Evolutionary conservation across 495 filamentous ascomycete species (phyloP).

Genomic region (Xylaria cubensis): DNA sequence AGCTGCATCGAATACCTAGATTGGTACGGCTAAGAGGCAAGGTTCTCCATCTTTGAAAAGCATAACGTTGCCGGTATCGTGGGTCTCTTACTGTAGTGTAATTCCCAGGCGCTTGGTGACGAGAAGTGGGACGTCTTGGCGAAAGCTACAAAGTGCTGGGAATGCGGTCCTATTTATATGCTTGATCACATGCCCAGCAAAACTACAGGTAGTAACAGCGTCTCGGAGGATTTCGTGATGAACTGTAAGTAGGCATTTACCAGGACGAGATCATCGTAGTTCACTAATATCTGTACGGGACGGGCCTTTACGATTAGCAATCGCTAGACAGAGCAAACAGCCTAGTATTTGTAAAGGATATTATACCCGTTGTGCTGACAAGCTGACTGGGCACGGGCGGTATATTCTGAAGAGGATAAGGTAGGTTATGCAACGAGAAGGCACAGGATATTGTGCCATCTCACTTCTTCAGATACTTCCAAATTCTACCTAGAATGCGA

Average conservation of each 20-base stretch:
- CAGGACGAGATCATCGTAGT: background rate
- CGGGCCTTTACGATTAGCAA: background rate
- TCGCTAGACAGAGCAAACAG: background rate
- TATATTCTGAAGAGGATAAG: background rate
- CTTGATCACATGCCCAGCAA: conserved; percentile 6
- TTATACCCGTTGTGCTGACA: conserved; percentile 5
- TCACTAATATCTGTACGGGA: background rate
- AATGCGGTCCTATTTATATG: background rate
- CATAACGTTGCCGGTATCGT: background rate
- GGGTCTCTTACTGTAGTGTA: background rate
- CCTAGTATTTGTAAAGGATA: conserved; percentile 11
- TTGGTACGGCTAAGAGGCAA: background rate
- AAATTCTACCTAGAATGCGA: conserved; percentile 15
- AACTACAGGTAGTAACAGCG: background rate
- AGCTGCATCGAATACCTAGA: background rate
- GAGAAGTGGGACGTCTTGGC: conserved; percentile 7
- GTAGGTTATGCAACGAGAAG: conserved; percentile 10
- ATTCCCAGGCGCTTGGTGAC: conserved; percentile 3
- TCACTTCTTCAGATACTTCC: conserved; percentile 3
- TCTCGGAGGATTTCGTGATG: background rate
- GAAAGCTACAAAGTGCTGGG: background rate
- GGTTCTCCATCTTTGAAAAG: background rate
- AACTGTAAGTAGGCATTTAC: background rate
- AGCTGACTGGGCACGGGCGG: background rate
- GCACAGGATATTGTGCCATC: conserved; percentile 6